Conservation (phyloP, 2,329 filamentous ascomycete species). For the Daldinia sp. region DNA sequence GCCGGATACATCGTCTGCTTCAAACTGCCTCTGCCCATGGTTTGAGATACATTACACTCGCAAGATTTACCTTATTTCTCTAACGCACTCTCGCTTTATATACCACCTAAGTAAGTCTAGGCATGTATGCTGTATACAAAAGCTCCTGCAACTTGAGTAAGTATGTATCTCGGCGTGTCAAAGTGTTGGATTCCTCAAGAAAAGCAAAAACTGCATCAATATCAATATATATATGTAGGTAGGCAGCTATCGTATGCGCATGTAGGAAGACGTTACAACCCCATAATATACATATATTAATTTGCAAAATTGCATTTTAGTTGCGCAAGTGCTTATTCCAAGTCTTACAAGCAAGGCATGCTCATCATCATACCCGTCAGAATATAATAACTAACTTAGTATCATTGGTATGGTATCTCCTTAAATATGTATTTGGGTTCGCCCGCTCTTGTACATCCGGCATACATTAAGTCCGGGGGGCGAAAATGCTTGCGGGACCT, state of each 20-base stretch:
- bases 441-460: background rate
- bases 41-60: conserved; percentile 8
- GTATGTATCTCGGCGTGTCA: background rate
- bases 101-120: background rate
- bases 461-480: background rate
- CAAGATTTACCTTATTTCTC: background rate
- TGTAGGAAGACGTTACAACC: background rate
- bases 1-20: conserved; percentile 17
- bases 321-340: conserved; percentile 35
- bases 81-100: background rate
- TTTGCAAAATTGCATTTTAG: conserved; percentile 10
- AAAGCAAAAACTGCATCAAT: background rate
- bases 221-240: background rate
- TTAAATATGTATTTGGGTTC: background rate
- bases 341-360: conserved; percentile 7
- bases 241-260: too few relatives aligned
- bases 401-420: background rate
- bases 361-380: conserved; percentile 18
- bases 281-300: conserved; percentile 5
- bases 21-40: conserved; percentile 2
- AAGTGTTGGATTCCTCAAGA: background rate
- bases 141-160: too few relatives aligned
- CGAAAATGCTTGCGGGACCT: conserved; percentile 1
- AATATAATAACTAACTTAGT: background rate
- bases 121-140: background rate